These are phyloP conservation scores for Dactylonectria estremocensis DNA, from an alignment of 2,329 filamentous ascomycete species.

Conservation along the genomic window DNA sequence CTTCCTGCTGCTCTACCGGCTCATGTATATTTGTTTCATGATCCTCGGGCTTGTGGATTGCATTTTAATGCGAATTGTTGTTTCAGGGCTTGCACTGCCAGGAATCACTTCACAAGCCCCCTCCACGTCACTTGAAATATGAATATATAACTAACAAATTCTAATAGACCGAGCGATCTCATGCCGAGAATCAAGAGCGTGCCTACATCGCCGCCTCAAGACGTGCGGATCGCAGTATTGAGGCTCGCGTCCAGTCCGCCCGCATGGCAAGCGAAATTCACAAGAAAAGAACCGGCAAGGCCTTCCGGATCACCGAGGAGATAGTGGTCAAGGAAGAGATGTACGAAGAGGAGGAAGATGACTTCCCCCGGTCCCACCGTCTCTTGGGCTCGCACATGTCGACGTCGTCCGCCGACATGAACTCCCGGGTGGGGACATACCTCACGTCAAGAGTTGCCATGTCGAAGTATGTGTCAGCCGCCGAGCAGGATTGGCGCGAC, in stretches of 20 bases:
- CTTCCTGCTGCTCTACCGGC: neutral
- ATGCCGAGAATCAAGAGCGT: constrained; percentile 87
- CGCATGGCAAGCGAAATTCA: constrained; percentile 91
- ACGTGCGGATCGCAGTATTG: constrained; percentile 87
- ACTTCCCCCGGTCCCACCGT: constrained; percentile 77
- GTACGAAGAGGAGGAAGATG: constrained; percentile 96
- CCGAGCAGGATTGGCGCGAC: constrained; percentile 58
- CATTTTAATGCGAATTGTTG: no score
- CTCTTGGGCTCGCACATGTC: constrained; percentile 75
- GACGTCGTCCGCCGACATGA: constrained; percentile 73
- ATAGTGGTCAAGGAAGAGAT: constrained; percentile 93
- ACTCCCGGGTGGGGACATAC: constrained; percentile 70
- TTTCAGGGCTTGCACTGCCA: no score
- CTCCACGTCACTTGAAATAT: no score
- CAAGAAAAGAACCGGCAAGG: constrained; percentile 87
- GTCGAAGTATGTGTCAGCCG: constrained; percentile 56
- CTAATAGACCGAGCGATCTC: constrained; percentile 78
- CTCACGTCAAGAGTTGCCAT: constrained; percentile 60
- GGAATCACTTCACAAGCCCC: no score
- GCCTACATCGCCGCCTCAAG: constrained; percentile 94
- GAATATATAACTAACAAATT: constrained; percentile 21
- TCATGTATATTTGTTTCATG: neutral
- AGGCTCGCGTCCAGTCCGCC: constrained; percentile 91
- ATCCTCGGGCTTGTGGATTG: no score
- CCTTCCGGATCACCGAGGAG: constrained; percentile 85